Evolutionary conservation across 495 filamentous ascomycete species (phyloP), one percentile per base, ranked within the genome.

Genomic region (Rostrohypoxylon terebratum): DNA sequence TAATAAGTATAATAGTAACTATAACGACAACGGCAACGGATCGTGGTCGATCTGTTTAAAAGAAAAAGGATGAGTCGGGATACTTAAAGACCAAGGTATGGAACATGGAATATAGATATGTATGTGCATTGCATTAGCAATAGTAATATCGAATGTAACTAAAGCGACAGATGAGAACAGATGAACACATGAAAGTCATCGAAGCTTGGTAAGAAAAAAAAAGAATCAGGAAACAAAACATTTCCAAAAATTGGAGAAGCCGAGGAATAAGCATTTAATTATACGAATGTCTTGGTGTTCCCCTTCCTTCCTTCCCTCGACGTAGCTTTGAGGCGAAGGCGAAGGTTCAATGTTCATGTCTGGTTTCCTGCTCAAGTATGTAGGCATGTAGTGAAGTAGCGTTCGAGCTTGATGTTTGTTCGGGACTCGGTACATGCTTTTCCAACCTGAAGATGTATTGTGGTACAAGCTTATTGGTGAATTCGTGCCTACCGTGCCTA

Each of bases 321-420:
- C 55, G 69, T 63, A 42, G 57, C 63, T 62, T 18, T 66, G 62
- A 66, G 69, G 69, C 63, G 28, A 72, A 66, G 69, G 69, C 63
- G 28, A 72, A 67, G 69, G 47, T 53, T 53, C 10, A 40, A 34
- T 34, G 11, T 69, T 66, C 63, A 40, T 58, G 42, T n/a, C n/a
- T n/a, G n/a, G n/a, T 57, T 50, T 62, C 28, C 31, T 63, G 58
- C 20, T 20, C 6, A 48, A 18, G 45, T n/a, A n/a, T n/a, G n/a
- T n/a, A n/a, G n/a, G n/a, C n/a, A n/a, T n/a, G n/a, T 48, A 48
- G 45, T 42, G 38, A 28, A 28, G 28, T 48, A 48, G 45, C 14
- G 38, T 42, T 42, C 38, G 38, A 42, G 45, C 51, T 31, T 57
- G 66, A 63, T 69, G 45, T 63, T 51, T 50, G 31, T 58, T 58